Evolutionary conservation across 1,284 basidiomycete species (phyloP).

Genomic region (Fomitopsis betulina): DNA sequence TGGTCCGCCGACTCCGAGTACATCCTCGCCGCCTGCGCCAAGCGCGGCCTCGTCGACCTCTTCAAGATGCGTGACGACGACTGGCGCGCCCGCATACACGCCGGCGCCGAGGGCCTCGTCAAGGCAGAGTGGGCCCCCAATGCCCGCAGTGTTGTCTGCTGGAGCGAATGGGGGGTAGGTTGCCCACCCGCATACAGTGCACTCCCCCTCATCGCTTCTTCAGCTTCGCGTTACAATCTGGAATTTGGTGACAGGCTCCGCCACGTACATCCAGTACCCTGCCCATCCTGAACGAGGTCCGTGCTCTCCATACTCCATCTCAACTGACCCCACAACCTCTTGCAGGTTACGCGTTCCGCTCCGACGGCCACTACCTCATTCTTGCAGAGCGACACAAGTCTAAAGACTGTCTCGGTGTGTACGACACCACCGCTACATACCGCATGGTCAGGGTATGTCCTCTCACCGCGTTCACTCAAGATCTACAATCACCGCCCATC

Average conservation of each 20-base stretch:
- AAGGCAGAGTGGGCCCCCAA: conserved; percentile 85
- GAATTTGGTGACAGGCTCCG: conserved; percentile 65
- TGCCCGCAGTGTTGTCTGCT: conserved; percentile 76
- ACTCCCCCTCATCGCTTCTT: neutral
- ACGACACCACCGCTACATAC: conserved; percentile 68
- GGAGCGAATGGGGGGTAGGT: conserved; percentile 85
- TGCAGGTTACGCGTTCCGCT: conserved; percentile 72
- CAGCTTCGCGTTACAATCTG: conserved; percentile 80
- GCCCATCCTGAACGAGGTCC: conserved; percentile 71
- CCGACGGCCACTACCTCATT: conserved; percentile 76
- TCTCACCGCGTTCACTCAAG: neutral
- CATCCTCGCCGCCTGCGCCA: conserved; percentile 69
- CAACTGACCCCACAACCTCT: neutral
- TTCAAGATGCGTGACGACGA: conserved; percentile 70
- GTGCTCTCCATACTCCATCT: neutral
- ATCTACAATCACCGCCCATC: neutral
- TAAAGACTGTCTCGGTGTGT: conserved; percentile 80
- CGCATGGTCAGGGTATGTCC: conserved; percentile 68
- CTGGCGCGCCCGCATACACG: conserved; percentile 68
- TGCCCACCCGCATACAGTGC: conserved; percentile 2
- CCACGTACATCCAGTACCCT: conserved; percentile 77
- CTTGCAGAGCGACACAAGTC: conserved; percentile 83
- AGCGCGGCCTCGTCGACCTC: conserved; percentile 61
- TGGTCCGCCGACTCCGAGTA: conserved; percentile 86
- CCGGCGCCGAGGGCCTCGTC: conserved; percentile 78